A percentile compares a stretch with the other conserved stretches of the same genome.
Evolutionary conservation across 192 early-diverging fungal genomes (phyloP).

Genomic region (Backusella australiensis): DNA sequence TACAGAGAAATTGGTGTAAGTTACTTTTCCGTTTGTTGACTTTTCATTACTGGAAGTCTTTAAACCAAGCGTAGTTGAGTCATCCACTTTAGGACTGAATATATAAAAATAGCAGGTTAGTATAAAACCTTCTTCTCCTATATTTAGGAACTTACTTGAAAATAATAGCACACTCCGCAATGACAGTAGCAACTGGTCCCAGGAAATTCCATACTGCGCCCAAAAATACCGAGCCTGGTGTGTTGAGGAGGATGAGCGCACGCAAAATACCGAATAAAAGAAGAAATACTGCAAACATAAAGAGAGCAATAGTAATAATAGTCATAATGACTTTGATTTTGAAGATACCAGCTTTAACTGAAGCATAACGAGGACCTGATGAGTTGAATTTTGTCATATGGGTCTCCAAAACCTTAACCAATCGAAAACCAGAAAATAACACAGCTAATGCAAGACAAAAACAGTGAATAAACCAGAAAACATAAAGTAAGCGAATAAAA

Average conservation of each 20-base stretch:
- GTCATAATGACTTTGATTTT: conserved; percentile 25
- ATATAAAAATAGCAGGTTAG: background rate
- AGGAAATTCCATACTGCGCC: conserved; percentile 28
- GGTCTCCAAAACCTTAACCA: conserved; percentile 12
- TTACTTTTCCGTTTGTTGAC: background rate
- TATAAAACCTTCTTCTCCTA: background rate
- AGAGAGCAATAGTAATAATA: conserved; percentile 17
- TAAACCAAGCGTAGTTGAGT: background rate
- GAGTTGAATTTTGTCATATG: conserved; percentile 16
- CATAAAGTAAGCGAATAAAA: conserved; percentile 23
- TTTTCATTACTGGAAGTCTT: conserved; percentile 14
- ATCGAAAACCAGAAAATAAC: conserved; percentile 19
- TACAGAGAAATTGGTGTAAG: background rate
- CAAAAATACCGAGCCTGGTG: conserved; percentile 11
- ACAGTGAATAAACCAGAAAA: conserved; percentile 29
- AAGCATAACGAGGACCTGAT: conserved; percentile 18
- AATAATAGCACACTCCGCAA: conserved; percentile 19
- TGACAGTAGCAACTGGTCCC: conserved; percentile 14
- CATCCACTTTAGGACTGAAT: conserved; percentile 12
- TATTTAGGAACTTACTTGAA: conserved; percentile 21
- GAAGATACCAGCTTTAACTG: conserved; percentile 21
- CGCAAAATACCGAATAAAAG: conserved; percentile 30
- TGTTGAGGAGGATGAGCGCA: conserved; percentile 9
- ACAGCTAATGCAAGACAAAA: conserved; percentile 11
- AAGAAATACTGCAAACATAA: conserved; percentile 24